Base-by-base conservation (phyloP, 1,139 yeast genomes). In the Waltiozyma sp. region DNA sequence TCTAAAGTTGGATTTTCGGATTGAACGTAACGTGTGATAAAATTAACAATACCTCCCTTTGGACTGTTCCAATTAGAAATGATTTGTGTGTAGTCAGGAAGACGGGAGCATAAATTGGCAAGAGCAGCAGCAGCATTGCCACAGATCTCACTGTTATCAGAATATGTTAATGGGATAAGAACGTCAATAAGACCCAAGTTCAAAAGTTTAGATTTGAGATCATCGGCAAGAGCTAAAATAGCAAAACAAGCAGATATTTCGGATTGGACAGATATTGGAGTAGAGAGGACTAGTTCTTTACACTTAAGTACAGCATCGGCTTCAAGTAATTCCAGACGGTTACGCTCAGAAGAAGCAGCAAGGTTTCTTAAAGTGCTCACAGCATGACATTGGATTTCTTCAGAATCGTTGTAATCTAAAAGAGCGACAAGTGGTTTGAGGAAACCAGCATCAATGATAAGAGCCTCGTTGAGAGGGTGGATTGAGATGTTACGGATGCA, bases 81-180 rank as follows among this genome's bases (percentile, higher is more conserved):
- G 49, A 93, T 86, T 51, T 83, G 82, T 49, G 78, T 75, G 62
- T 89, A 91, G 51, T 83, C 87, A 42, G 58, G 59, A 34, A 91
- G 88, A 63, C 96, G 78, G 10, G 96, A 87, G 53, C 96, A 88
- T 54, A 91, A 69, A 60, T 91, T 91, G 19, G 98, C 99, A 53
- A 91, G 73, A 1, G 99, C 98, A 28, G 98, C 98, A 19, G 97
- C 98, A 4, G 96, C 85, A 62, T 93, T 91, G 44, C 99, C 99
- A 63, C 96, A 93, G 16, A 91, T 97, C 65, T 91, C 98, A 48
- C 91, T 86, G 59, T 89, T 88, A 48, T 76, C 76, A 40, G 94
- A 83, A 54, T 78, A 80, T 3, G 98, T 91, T 60, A 93, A 73
- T 21, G 97, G 97, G 49, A 91, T 82, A 49, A 91, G 74, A 37